phyloP scores from a whole-genome alignment of 176 grass and related monocot species.

The Elaeis guineensis region DNA sequence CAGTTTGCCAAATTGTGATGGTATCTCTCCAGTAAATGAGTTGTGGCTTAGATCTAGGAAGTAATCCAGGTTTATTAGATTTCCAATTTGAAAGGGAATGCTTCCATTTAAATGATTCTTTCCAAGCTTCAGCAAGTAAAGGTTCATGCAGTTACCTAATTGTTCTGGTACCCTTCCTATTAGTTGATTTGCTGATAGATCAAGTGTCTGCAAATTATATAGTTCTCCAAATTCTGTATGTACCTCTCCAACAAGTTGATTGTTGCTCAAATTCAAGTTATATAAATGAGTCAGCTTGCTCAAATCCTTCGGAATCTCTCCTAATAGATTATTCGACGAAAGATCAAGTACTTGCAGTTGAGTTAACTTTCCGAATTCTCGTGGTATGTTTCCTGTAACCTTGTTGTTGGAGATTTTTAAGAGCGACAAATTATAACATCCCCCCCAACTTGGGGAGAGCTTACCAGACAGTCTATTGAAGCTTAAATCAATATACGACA shows the following conservation, averaged over 20 bases:
- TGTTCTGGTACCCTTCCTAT: no score
- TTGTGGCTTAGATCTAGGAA: no score
- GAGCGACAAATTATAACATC: neutral
- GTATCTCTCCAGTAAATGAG: no score
- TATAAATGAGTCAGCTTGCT: slow-evolving; percentile 5
- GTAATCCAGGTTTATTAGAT: no score
- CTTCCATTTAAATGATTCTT: no score
- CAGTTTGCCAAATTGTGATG: no score
- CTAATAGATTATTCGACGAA: neutral
- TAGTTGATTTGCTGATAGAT: no score
- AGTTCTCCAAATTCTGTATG: no score
- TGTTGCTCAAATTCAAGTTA: neutral
- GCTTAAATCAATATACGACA: neutral
- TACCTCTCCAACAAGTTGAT: slow-evolving; percentile 1
- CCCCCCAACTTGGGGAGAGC: neutral
- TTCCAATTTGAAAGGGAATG: no score
- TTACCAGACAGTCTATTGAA: slow-evolving; percentile 5
- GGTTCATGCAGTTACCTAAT: no score
- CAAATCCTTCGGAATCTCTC: neutral
- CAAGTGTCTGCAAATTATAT: no score
- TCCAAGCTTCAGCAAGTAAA: no score
- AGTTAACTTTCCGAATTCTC: neutral
- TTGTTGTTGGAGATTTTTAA: neutral
- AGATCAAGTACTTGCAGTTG: neutral
- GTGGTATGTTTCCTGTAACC: neutral